Conservation (phyloP, 108 stramenopile genomes). For the Fragilariopsis cylindrus region DNA sequence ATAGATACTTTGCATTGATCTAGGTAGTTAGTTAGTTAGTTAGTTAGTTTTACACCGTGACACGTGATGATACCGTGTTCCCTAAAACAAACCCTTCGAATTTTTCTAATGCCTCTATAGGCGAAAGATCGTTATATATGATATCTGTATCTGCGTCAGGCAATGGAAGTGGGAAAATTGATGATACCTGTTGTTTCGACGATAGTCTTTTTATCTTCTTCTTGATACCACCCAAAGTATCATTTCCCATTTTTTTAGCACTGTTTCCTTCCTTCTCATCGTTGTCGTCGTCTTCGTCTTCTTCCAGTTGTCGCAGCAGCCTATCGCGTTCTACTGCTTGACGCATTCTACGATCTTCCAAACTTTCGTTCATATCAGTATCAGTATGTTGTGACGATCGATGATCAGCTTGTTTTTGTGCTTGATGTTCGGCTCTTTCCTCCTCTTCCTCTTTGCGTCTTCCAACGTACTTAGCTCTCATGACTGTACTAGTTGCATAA, state of each 20-base stretch:
- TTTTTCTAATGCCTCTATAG: background rate
- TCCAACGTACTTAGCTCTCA: slow-evolving; percentile 81
- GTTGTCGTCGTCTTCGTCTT: slow-evolving; percentile 34
- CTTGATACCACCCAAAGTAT: background rate
- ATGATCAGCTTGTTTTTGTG: background rate
- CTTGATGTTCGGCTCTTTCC: background rate
- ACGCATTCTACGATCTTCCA: slow-evolving; percentile 62
- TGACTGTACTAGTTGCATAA: slow-evolving; percentile 59
- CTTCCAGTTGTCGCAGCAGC: slow-evolving; percentile 67
- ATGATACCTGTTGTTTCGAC: background rate
- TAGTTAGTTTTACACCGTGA: too few species aligned
- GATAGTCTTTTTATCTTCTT: background rate
- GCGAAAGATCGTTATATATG: slow-evolving; percentile 4
- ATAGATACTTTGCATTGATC: too few species aligned
- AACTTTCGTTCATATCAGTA: slow-evolving; percentile 30
- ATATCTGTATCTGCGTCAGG: slow-evolving; percentile 22
- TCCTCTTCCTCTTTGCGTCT: slow-evolving; percentile 56
- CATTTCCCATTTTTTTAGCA: background rate
- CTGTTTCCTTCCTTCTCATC: background rate
- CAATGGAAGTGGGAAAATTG: slow-evolving; percentile 46
- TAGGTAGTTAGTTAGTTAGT: too few species aligned
- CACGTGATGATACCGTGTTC: background rate
- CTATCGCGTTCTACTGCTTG: slow-evolving; percentile 79
- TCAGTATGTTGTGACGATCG: background rate
- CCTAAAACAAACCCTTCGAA: background rate